Evolutionary conservation across 352 stramenopile species (phyloP), one percentile per base, ranked within the genome.

Genomic region (Pythium utonaiense): DNA sequence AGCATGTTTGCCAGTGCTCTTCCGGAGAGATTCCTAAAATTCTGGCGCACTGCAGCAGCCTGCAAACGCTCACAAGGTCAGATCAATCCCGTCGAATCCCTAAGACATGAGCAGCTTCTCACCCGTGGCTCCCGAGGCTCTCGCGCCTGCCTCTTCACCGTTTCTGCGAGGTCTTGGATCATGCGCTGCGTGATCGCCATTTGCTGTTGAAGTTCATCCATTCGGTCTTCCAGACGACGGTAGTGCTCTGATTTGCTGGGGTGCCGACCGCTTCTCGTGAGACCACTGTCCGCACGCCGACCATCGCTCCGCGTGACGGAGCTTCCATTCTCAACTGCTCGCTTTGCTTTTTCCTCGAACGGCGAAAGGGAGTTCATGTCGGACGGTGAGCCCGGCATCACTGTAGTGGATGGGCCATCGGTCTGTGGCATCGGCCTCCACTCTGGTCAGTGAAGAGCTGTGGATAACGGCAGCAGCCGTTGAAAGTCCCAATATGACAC

Each of bases 171-270:
- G 6, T 86, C 68, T 0, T 67, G 69, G 17, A 91, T 69, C 75
- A 83, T 81, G 28, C 58, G 50, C 55, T 88, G 76, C 34, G 78
- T 83, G 0, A 53, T 57, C 8, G 66, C 21, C 21, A 82, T 66
- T 19, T 86, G 70, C 13, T 60, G 48, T 44, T 88, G 73, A 44
- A 91, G 57, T 44, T 70, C 57, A 14, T 75, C 65, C n/a, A 91
- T 71, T 5, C 74, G 69, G 22, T 77, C 60, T 53, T 91, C 80
- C 9, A 91, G 38, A 1, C 69, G 71, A 8, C 70, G 50, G 25
- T 57, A 58, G 22, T 62, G 45, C 6, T 61, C 60, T 8, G 7
- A 33, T 28, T 59, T 58, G 28, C 28, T 57, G 12, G 22, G 31
- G 12, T 34, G 27, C 22, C 13, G 42, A 33, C 10, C 21, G 42